These are phyloP conservation scores for Nannizzia gypsea DNA, from an alignment of 2,329 filamentous ascomycete species.

Conservation along the genomic window DNA sequence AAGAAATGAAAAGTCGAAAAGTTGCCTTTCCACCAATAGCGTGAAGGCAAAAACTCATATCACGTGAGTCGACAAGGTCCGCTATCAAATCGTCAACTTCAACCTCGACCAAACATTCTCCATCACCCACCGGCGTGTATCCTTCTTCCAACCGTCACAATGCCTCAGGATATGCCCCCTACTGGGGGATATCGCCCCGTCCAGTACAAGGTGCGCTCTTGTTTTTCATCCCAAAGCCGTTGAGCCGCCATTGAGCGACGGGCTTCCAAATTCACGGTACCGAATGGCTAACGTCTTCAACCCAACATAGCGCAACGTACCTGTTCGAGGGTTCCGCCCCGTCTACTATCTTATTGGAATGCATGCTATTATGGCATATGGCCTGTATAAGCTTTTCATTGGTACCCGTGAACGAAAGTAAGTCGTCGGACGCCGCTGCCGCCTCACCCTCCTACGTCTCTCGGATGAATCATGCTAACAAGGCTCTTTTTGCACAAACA, in stretches of 20 bases:
- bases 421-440: constrained; percentile 23
- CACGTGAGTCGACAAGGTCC: constrained; percentile 7
- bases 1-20: too few relatives aligned
- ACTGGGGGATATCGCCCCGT: constrained; percentile 87
- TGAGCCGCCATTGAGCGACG: neutral
- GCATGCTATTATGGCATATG: constrained; percentile 70
- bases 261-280: neutral
- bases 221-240: constrained; percentile 2
- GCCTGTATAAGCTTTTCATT: constrained; percentile 74
- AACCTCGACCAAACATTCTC: constrained; percentile 22
- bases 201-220: constrained; percentile 76
- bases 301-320: constrained; percentile 65
- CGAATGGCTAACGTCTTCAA: constrained; percentile 6
- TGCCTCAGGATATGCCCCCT: constrained; percentile 98
- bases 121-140: constrained; percentile 7
- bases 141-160: constrained; percentile 36
- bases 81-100: constrained; percentile 15
- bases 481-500: constrained; percentile 28
- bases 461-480: neutral
- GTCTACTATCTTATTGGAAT: constrained; percentile 64
- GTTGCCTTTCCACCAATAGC: neutral
- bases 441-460: neutral
- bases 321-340: constrained; percentile 79
- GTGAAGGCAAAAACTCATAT: neutral
- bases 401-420: constrained; percentile 89